phyloP scores from a whole-genome alignment of 169 alveolate genomes.

The Eimeria necatrix region DNA sequence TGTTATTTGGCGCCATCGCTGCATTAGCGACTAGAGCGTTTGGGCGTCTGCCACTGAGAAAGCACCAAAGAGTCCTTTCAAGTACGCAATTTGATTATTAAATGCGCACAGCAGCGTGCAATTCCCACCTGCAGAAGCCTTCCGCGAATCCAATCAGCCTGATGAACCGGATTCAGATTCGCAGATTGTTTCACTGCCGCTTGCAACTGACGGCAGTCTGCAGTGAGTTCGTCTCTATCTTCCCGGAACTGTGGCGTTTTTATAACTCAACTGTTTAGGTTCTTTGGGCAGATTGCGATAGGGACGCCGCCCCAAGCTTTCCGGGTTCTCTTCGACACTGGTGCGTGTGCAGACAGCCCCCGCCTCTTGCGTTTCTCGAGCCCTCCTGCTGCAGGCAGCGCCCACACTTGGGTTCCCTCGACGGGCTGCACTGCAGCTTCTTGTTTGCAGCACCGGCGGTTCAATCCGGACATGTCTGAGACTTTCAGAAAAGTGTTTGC shows the following conservation, averaged over 20 bases:
- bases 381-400: slow-evolving; percentile 8
- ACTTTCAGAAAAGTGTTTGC: neutral
- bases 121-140: neutral
- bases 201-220: slow-evolving; percentile 55
- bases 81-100: slow-evolving; percentile 3
- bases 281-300: slow-evolving; percentile 49
- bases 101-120: neutral
- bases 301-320: slow-evolving; percentile 67
- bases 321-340: slow-evolving; percentile 58
- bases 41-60: neutral
- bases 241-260: neutral
- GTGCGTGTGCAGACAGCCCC: slow-evolving; percentile 18
- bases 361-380: neutral
- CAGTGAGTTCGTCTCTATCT: slow-evolving; percentile 14
- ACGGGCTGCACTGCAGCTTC: slow-evolving; percentile 30
- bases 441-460: slow-evolving; percentile 63
- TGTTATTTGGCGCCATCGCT: neutral
- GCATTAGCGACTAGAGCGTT: neutral
- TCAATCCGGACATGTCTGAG: slow-evolving; percentile 43
- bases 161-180: neutral
- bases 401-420: slow-evolving; percentile 64
- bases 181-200: neutral
- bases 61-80: neutral
- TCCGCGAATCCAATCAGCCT: neutral
- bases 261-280: neutral